A percentile compares a stretch with the other conserved stretches of the same genome.
These are phyloP conservation scores for Solanum tacnaense DNA, from an alignment of 257 asterid species.

Conservation along the genomic window DNA sequence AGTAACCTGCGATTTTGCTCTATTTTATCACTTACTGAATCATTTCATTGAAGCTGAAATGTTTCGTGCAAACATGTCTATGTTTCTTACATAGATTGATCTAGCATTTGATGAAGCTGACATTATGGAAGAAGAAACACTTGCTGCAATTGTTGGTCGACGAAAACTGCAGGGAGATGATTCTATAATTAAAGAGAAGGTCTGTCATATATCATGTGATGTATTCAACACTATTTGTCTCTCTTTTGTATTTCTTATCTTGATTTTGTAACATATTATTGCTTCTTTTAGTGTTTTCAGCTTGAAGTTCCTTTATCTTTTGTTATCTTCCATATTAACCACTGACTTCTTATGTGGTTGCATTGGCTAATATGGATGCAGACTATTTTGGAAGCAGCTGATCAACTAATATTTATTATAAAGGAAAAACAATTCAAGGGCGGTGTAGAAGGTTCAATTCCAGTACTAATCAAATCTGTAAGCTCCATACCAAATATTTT, in stretches of 20 bases:
- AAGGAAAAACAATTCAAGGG: slow-evolving; percentile 36
- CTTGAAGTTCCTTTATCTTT: neutral
- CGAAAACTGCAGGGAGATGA: slow-evolving; percentile 56
- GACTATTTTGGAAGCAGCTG: slow-evolving; percentile 50
- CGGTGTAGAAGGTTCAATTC: slow-evolving; percentile 56
- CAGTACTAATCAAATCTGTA: slow-evolving; percentile 55
- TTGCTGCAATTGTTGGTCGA: slow-evolving; percentile 55
- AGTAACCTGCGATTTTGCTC: neutral
- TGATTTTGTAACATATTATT: slow-evolving; percentile 14
- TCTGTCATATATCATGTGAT: slow-evolving; percentile 12
- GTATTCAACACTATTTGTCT: neutral
- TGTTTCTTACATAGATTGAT: slow-evolving; percentile 27
- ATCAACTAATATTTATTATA: slow-evolving; percentile 46
- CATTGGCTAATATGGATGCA: slow-evolving; percentile 37
- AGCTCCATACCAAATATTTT: slow-evolving; percentile 13
- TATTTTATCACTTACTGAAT: neutral
- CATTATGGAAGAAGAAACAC: slow-evolving; percentile 55
- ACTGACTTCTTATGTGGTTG: neutral
- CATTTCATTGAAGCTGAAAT: neutral
- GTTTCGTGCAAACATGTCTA: neutral
- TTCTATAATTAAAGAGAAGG: slow-evolving; percentile 65
- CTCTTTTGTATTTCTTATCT: neutral
- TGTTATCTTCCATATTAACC: slow-evolving; percentile 9
- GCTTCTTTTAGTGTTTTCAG: slow-evolving; percentile 5
- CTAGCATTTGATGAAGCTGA: slow-evolving; percentile 66